phyloP scores from a whole-genome alignment of 2,329 filamentous ascomycete genomes.

The Fusarium sambucinum region DNA sequence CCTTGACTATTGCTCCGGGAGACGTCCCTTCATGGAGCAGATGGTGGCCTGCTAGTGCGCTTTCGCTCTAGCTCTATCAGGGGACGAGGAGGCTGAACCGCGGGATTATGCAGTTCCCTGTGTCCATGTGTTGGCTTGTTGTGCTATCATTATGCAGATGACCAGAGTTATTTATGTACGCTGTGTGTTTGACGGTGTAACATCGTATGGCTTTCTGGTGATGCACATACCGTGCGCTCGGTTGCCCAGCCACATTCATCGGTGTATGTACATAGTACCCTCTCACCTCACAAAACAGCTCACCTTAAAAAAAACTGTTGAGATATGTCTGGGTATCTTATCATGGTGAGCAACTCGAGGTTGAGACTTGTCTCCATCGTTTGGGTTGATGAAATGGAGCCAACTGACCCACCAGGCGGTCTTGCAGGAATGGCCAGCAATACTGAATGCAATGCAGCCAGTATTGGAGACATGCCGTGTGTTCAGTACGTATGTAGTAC shows the following conservation, averaged over 20 bases:
- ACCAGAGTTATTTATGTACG: not conserved
- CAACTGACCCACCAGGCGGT: not conserved
- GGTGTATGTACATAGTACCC: not conserved
- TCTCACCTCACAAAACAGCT: not conserved
- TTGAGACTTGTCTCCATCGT: not conserved
- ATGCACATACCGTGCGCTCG: not conserved
- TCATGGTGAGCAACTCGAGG: not conserved
- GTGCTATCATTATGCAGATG: slow-evolving; percentile 10
- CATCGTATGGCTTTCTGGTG: slow-evolving; percentile 13
- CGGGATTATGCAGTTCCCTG: slow-evolving; percentile 11
- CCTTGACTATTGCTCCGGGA: slow-evolving; percentile 17
- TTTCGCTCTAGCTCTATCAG: not conserved
- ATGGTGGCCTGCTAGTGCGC: slow-evolving; percentile 1
- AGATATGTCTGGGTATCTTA: not conserved
- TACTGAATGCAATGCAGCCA: not conserved
- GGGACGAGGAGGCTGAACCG: slow-evolving; percentile 25
- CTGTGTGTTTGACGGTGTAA: not conserved
- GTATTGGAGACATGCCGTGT: slow-evolving; percentile 8
- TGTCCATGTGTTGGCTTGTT: slow-evolving; percentile 3
- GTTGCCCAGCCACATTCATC: slow-evolving; percentile 21
- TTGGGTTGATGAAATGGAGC: not conserved
- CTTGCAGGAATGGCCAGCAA: slow-evolving; percentile 2
- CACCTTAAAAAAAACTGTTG: not conserved
- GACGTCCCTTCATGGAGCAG: slow-evolving; percentile 26
- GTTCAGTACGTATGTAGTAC: not conserved